Conservation (phyloP, 1,284 basidiomycete species). For the Melanopsichium pennsylvanicum region DNA sequence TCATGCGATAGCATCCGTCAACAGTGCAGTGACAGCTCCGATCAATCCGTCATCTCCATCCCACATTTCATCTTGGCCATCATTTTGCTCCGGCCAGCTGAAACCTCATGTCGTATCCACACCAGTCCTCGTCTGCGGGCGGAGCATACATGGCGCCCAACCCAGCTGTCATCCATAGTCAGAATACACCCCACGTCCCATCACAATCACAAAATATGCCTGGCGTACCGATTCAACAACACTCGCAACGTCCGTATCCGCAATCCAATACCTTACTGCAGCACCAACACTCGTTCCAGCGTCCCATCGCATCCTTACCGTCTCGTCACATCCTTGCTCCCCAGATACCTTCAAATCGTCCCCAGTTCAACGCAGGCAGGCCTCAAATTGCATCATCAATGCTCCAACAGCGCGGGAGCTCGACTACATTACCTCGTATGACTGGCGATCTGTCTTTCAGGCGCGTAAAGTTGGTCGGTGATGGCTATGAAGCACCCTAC, state of each 20-base stretch:
- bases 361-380: neutral
- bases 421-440: neutral
- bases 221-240: conserved; percentile 2
- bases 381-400: conserved; percentile 15
- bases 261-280: conserved; percentile 19
- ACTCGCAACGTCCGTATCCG: conserved; percentile 18
- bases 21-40: neutral
- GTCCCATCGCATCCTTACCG: conserved; percentile 29
- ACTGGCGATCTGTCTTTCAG: conserved; percentile 19
- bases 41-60: conserved; percentile 1
- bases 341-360: conserved; percentile 8
- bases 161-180: conserved; percentile 27
- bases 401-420: conserved; percentile 16
- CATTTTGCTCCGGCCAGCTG: conserved; percentile 8
- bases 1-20: neutral
- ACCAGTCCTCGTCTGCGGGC: conserved; percentile 30
- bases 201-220: conserved; percentile 12
- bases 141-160: conserved; percentile 9
- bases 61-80: conserved; percentile 33
- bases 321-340: conserved; percentile 25
- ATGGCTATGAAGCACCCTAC: conserved; percentile 42
- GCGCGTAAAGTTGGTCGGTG: conserved; percentile 30
- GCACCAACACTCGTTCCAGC: conserved; percentile 16
- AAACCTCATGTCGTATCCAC: conserved; percentile 30
- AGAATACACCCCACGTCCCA: conserved; percentile 23